These are phyloP conservation scores for Chytriomyces sp. DNA, from an alignment of 192 early-diverging fungal species.

Conservation along the genomic window DNA sequence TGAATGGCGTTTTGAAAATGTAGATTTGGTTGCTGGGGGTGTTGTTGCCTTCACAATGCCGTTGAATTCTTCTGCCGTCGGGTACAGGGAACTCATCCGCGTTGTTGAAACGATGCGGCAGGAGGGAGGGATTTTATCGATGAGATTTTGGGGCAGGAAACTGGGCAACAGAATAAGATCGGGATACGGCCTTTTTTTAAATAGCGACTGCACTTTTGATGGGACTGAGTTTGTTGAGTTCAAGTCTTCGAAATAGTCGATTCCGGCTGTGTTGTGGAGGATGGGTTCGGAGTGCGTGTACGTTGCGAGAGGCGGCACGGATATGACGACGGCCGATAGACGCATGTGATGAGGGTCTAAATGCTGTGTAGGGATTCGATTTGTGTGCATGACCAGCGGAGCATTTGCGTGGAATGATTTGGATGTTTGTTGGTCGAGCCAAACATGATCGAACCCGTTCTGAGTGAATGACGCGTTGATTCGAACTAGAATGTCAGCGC, in stretches of 20 bases:
- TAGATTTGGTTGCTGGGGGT: background rate
- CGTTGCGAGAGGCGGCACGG: no score
- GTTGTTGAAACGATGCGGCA: background rate
- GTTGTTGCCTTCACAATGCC: background rate
- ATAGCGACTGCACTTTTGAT: background rate
- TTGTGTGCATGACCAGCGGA: no score
- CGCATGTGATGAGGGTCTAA: no score
- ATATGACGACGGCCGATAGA: no score
- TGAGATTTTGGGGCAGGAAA: background rate
- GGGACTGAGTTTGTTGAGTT: background rate
- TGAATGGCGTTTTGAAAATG: background rate
- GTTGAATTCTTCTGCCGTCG: background rate
- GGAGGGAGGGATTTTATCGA: background rate
- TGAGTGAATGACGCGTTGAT: slow-evolving; percentile 15
- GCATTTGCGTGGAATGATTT: background rate
- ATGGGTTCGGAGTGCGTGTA: no score
- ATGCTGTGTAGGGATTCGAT: no score
- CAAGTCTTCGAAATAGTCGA: background rate
- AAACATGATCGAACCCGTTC: slow-evolving; percentile 13
- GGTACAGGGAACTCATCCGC: background rate
- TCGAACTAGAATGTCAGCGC: no score
- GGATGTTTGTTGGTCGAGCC: background rate
- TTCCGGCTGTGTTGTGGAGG: no score
- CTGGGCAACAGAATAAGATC: background rate
- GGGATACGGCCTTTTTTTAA: slow-evolving; percentile 4